phyloP scores from a whole-genome alignment of 2,329 filamentous ascomycete genomes.

The Ceratocystis eucalypticola region DNA sequence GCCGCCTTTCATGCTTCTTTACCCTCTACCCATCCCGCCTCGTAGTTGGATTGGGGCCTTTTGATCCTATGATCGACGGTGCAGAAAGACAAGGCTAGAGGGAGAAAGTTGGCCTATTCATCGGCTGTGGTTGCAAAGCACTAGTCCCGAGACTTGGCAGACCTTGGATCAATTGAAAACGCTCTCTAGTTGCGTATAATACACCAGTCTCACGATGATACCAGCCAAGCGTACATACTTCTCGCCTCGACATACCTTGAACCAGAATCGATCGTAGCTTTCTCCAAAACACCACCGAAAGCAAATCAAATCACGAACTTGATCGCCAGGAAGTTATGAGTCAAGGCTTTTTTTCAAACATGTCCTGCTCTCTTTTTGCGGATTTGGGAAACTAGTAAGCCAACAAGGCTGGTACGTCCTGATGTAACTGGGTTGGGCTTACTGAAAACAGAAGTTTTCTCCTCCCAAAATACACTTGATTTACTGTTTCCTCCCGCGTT shows the following conservation, averaged over 20 bases:
- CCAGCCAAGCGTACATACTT: background rate
- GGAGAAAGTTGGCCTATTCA: background rate
- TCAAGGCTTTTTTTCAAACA: background rate
- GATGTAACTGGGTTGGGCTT: no score
- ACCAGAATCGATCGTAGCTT: background rate
- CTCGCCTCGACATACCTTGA: background rate
- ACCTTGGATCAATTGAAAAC: background rate
- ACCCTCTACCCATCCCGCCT: background rate
- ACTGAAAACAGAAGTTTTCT: background rate
- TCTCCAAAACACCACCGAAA: background rate
- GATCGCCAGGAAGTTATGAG: background rate
- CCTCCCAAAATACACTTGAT: no score
- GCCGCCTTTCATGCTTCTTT: background rate
- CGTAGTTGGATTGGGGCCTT: background rate
- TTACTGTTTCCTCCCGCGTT: no score
- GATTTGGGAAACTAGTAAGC: background rate
- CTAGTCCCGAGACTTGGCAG: background rate
- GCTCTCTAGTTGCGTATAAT: background rate
- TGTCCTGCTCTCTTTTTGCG: background rate
- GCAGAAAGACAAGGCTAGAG: background rate
- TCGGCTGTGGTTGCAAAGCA: background rate
- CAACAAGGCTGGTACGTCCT: background rate
- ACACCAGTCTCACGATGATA: background rate
- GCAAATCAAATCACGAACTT: constrained; percentile 7
- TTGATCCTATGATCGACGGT: constrained; percentile 4